A percentile compares a stretch with the other conserved stretches of the same genome.
These are phyloP conservation scores for Solanum sitiens DNA, from an alignment of 257 asterid species.

Conservation along the genomic window DNA sequence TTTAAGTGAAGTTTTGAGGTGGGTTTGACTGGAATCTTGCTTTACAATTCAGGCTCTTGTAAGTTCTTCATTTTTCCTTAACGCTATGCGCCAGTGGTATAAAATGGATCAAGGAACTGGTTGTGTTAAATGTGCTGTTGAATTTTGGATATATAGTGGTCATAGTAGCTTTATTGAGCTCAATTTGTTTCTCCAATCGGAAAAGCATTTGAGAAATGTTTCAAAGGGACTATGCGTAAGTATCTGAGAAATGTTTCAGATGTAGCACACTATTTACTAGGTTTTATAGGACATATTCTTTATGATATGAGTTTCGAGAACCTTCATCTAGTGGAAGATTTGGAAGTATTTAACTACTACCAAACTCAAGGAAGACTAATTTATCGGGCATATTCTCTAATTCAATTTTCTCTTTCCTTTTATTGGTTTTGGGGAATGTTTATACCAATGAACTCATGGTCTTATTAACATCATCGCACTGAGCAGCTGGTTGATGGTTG, in stretches of 20 bases:
- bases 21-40: neutral
- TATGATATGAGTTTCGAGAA: neutral
- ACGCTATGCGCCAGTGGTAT: neutral
- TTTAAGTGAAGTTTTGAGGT: slow-evolving; percentile 7
- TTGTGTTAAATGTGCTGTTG: neutral
- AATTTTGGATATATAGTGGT: neutral
- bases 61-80: neutral
- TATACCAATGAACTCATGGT: neutral
- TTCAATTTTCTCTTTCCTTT: neutral
- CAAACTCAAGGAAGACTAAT: neutral
- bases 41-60: neutral
- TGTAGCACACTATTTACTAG: neutral
- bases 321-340: neutral
- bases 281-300: neutral
- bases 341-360: neutral
- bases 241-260: neutral
- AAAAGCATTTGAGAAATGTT: neutral
- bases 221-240: neutral
- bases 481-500: neutral
- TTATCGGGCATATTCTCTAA: neutral
- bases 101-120: neutral
- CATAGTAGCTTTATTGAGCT: neutral
- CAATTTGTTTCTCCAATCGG: neutral
- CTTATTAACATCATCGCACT: neutral
- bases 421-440: neutral